Evolutionary conservation across 1,139 yeast species (phyloP), one percentile per base, ranked within the genome.

Genomic region (Pichia sp.): DNA sequence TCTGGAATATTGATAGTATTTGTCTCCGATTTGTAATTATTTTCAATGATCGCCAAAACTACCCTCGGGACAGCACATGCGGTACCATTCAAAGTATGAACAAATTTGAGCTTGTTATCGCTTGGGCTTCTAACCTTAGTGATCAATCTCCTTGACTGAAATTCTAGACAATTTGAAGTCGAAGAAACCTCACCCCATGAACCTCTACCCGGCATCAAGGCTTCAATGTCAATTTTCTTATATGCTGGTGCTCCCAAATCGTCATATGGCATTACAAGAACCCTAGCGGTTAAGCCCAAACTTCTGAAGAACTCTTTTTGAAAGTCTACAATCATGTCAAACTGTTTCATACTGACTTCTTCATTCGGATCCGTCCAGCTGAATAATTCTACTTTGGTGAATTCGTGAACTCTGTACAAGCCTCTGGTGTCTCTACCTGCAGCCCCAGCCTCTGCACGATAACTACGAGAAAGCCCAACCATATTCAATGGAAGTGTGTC

Each of bases 161-260:
- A 94, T 55, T 90, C 97, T 3, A 90, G 78, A 63, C 99, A 94
- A 58, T 90, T 92, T 2, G 97, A 88, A 2, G 94, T 72, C 38
- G 96, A 86, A 1, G 95, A 81, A 34, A 92, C 72, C 59, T 94
- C 99, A 3, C 99, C 99, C 87, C 95, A 94, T 23, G 57, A 37
- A 2, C 87, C 87, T 55, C 97, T 76, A 2, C 98, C 97, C 0
- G 97, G 98, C 97, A 94, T 92, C 92, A 96, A 87, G 0, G 94
- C 96, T 63, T 94, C 99, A 45, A 90, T 85, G 57, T 94, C 98
- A 58, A 81, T 87, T 63, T 94, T 94, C 58, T 84, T 82, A 64
- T 73, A 77, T 0, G 98, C 98, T 1, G 98, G 96, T 0, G 95
- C 83, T 0, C 98, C 98, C 43, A 94, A 67, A 59, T 94, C 98